phyloP scores from a whole-genome alignment of 1,284 basidiomycete genomes.

The Naganishia albida region DNA sequence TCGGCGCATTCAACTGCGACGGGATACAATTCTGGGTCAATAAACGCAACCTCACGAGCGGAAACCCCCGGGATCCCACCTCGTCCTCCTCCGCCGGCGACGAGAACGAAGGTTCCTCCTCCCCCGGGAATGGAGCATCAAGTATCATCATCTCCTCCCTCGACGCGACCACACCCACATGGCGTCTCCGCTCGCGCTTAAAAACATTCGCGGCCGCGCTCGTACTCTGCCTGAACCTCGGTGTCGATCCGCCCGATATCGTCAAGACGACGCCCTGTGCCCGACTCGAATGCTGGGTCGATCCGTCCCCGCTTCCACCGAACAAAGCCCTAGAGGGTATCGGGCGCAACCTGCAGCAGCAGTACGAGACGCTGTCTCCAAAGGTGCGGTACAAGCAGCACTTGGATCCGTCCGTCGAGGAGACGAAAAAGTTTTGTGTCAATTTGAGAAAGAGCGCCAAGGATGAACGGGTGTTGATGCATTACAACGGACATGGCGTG shows the following conservation, averaged over 20 bases:
- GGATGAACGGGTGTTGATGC: constrained; percentile 91
- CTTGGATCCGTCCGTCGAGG: constrained; percentile 92
- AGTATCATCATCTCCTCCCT: constrained; percentile 3
- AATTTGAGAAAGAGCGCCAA: constrained; percentile 83
- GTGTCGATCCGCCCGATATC: constrained; percentile 94
- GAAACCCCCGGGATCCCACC: constrained; percentile 40
- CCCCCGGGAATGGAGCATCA: constrained; percentile 8
- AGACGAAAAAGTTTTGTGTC: constrained; percentile 86
- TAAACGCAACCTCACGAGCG: constrained; percentile 48
- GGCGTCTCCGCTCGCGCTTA: constrained; percentile 78
- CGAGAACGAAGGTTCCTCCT: neutral
- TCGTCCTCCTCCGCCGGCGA: constrained; percentile 34
- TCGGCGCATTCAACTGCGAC: constrained; percentile 28
- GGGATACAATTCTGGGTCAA: constrained; percentile 53
- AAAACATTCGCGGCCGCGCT: constrained; percentile 90
- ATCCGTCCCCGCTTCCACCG: constrained; percentile 83
- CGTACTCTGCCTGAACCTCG: constrained; percentile 95
- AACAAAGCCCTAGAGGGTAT: constrained; percentile 69
- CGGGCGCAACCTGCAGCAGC: constrained; percentile 73
- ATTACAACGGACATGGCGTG: constrained; percentile 98
- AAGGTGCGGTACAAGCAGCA: constrained; percentile 88
- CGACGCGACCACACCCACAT: constrained; percentile 51
- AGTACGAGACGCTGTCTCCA: constrained; percentile 83
- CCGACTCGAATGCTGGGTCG: constrained; percentile 95
- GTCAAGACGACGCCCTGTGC: constrained; percentile 97